Conservation (phyloP, 108 stramenopile genomes). For the Discostella pseudostelligera region DNA sequence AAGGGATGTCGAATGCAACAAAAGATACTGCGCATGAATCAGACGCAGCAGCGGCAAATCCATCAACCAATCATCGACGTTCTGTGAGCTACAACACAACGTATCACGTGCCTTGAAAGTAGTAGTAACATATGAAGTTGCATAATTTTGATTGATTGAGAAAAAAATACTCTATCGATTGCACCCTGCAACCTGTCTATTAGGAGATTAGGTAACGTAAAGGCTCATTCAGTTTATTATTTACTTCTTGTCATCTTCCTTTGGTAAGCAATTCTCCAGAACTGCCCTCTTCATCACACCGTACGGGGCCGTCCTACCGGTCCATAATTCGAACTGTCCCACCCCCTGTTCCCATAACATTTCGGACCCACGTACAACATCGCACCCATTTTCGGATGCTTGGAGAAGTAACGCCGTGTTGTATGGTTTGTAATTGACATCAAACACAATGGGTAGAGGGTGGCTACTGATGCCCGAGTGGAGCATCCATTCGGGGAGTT, state of each 20-base stretch:
- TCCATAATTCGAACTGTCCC: conserved; percentile 97
- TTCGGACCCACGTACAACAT: conserved; percentile 92
- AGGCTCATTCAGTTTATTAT: too few relatives aligned
- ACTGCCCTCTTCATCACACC: conserved; percentile 87
- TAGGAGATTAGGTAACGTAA: too few relatives aligned
- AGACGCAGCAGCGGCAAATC: too few relatives aligned
- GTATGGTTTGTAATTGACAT: conserved; percentile 98
- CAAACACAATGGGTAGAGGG: conserved; percentile 65
- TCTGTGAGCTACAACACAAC: too few relatives aligned
- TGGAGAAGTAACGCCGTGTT: conserved; percentile 85
- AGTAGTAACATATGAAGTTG: too few relatives aligned
- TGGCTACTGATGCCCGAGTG: not conserved
- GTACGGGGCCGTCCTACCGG: conserved; percentile 83
- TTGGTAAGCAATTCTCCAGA: conserved; percentile 78
- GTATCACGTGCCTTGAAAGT: too few relatives aligned
- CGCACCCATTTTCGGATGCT: conserved; percentile 75
- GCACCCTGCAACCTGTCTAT: too few relatives aligned
- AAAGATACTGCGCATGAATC: too few relatives aligned
- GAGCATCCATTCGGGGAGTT: conserved; percentile 83
- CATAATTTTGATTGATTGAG: not conserved
- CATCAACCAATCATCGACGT: too few relatives aligned
- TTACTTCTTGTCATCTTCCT: conserved; percentile 18
- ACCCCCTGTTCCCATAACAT: conserved; percentile 99
- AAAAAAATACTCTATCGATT: too few relatives aligned
- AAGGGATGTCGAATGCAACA: too few relatives aligned